A percentile compares a stretch with the other conserved stretches of the same genome.
Conservation (phyloP, 2,329 filamentous ascomycete species). For the Elsinoe fawcettii region DNA sequence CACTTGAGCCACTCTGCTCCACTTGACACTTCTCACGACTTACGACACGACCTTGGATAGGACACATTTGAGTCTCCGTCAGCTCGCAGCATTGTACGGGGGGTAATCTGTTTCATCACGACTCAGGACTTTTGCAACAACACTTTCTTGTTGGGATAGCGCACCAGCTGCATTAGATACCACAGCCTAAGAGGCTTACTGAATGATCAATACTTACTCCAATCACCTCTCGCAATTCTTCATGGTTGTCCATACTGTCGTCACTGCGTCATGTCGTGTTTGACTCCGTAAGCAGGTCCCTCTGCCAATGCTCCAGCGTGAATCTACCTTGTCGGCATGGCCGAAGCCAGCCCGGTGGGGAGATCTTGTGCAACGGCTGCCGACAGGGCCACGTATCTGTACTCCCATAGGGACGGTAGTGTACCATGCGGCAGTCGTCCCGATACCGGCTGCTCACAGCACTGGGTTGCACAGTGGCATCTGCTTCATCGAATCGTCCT, state of each 20-base stretch:
- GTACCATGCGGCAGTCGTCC: no score
- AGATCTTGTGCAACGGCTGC: not conserved
- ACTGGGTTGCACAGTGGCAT: no score
- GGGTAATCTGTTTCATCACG: not conserved
- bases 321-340: not conserved
- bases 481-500: no score
- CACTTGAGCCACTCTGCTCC: no score
- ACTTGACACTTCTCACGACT: not conserved
- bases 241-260: no score
- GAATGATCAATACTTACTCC: not conserved
- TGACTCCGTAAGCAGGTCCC: no score
- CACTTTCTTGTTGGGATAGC: not conserved
- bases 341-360: not conserved
- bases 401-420: no score
- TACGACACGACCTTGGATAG: not conserved
- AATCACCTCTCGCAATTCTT: no score
- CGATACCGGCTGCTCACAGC: no score
- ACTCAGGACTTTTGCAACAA: not conserved
- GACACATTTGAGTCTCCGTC: not conserved
- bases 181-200: slow-evolving; percentile 1
- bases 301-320: no score
- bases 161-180: slow-evolving; percentile 9
- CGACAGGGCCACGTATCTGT: no score
- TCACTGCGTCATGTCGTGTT: no score
- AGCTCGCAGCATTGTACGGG: not conserved